Evolutionary conservation across 2,329 filamentous ascomycete genomes (phyloP).

Genomic region (Rasamsonia emersonii): DNA sequence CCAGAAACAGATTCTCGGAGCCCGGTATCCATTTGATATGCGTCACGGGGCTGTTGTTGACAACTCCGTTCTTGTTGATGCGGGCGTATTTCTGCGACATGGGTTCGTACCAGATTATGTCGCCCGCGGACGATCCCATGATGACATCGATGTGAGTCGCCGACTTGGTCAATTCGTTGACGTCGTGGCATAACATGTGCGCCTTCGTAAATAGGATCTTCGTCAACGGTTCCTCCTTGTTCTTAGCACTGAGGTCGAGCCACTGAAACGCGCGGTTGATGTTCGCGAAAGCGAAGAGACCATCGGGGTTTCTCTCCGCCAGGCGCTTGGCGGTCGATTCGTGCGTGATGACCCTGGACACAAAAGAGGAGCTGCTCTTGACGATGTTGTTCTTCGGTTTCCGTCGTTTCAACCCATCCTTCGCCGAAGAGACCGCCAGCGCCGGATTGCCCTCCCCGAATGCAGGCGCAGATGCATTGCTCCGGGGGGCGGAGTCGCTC

Average conservation of each 20-base stretch:
- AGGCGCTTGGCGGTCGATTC: conserved; percentile 72
- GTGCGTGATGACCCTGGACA: conserved; percentile 89
- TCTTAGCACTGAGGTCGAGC: conserved; percentile 71
- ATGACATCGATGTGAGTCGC: conserved; percentile 76
- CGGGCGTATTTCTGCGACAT: conserved; percentile 92
- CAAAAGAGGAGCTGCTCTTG: conserved; percentile 97
- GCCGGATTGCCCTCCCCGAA: conserved; percentile 83
- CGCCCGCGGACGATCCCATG: conserved; percentile 91
- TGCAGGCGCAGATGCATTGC: conserved; percentile 45
- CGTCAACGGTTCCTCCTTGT: conserved; percentile 74
- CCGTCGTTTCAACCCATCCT: conserved; percentile 61
- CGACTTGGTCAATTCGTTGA: conserved; percentile 75
- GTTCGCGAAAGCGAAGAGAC: conserved; percentile 86
- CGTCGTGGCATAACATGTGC: conserved; percentile 88
- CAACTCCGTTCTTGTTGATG: conserved; percentile 91
- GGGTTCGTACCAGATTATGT: conserved; percentile 98
- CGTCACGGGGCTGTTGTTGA: conserved; percentile 76
- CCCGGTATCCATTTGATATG: conserved; percentile 90
- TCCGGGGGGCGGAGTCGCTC: conserved; percentile 40
- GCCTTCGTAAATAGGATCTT: conserved; percentile 97
- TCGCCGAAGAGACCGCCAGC: conserved; percentile 55
- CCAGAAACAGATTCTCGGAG: conserved; percentile 86
- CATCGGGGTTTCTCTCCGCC: conserved; percentile 67
- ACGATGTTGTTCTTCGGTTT: conserved; percentile 98
- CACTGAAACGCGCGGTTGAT: conserved; percentile 94